A percentile compares a stretch with the other conserved stretches of the same genome.
phyloP scores from a whole-genome alignment of 352 stramenopile genomes.

The Elongisporangium senticosum region DNA sequence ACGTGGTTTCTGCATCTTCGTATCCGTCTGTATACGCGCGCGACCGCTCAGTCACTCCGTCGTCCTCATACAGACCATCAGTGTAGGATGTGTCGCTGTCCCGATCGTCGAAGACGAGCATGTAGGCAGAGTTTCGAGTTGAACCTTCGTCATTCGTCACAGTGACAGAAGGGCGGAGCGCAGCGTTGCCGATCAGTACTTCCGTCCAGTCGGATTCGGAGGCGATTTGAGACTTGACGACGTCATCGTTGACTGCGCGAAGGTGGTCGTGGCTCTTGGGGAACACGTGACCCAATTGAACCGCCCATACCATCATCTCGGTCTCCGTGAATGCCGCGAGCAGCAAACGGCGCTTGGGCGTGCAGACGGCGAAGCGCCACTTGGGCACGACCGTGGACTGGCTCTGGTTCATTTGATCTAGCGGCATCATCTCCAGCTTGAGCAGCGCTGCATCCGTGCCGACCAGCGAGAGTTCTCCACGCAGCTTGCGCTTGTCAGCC shows the following conservation, averaged over 20 bases:
- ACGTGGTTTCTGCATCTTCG: not conserved
- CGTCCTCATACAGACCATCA: not conserved
- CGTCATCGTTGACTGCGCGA: not conserved
- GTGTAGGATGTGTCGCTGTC: not conserved
- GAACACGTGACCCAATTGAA: not conserved
- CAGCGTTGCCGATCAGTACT: not conserved
- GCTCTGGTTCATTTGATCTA: not conserved
- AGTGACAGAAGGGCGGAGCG: not conserved
- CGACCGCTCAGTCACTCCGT: not conserved
- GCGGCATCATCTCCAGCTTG: not conserved
- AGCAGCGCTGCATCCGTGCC: not conserved
- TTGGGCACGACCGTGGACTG: not conserved
- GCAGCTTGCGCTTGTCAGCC: not conserved
- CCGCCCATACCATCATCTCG: not conserved
- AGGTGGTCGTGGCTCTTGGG: not conserved
- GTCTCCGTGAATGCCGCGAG: not conserved
- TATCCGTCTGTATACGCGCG: not conserved
- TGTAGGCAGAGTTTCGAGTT: not conserved
- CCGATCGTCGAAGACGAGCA: not conserved
- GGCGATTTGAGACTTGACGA: not conserved
- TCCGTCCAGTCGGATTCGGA: not conserved
- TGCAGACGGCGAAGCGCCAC: not conserved
- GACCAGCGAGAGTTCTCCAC: not conserved
- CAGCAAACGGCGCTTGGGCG: not conserved
- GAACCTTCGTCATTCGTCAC: not conserved